These are phyloP conservation scores for Pythium brassicae DNA, from an alignment of 352 stramenopile species.

Conservation along the genomic window DNA sequence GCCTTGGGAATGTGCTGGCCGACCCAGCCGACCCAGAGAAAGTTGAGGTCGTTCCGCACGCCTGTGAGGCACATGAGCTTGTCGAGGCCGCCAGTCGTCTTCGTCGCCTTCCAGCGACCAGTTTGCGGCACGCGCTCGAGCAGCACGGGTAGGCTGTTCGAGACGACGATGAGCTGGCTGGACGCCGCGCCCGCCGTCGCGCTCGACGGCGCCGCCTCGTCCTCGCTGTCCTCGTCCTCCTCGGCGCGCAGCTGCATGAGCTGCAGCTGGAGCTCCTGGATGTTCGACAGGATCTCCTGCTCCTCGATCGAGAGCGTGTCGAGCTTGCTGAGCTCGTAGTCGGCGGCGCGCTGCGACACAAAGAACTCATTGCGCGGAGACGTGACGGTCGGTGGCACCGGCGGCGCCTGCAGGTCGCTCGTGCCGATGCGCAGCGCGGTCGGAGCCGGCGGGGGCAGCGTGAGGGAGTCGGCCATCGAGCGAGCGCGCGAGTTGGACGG, in stretches of 20 bases:
- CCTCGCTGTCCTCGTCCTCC: slow-evolving; percentile 56
- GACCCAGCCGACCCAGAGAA: slow-evolving; percentile 89
- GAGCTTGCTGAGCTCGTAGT: slow-evolving; percentile 63
- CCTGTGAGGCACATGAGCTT: slow-evolving; percentile 81
- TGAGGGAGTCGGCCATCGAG: background rate
- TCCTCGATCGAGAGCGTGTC: slow-evolving; percentile 78
- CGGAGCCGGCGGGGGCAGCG: background rate
- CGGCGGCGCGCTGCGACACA: slow-evolving; percentile 63
- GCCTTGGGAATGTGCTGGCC: slow-evolving; percentile 82
- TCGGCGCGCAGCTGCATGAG: slow-evolving; percentile 75
- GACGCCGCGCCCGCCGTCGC: slow-evolving; percentile 9
- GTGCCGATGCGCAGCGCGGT: slow-evolving; percentile 14
- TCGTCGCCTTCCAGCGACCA: slow-evolving; percentile 78
- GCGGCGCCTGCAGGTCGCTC: background rate
- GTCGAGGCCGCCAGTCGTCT: slow-evolving; percentile 82
- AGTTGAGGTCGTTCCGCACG: slow-evolving; percentile 57
- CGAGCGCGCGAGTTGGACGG: background rate
- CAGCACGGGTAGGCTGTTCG: slow-evolving; percentile 81
- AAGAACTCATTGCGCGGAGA: slow-evolving; percentile 76
- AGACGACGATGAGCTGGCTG: slow-evolving; percentile 84
- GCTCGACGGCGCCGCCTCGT: slow-evolving; percentile 26
- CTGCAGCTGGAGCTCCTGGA: slow-evolving; percentile 87
- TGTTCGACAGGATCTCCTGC: slow-evolving; percentile 86
- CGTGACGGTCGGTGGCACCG: slow-evolving; percentile 9
- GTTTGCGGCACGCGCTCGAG: slow-evolving; percentile 70